A percentile compares a stretch with the other conserved stretches of the same genome.
Evolutionary conservation across 108 stramenopile genomes (phyloP).

Genomic region (Nitzschia sp.): DNA sequence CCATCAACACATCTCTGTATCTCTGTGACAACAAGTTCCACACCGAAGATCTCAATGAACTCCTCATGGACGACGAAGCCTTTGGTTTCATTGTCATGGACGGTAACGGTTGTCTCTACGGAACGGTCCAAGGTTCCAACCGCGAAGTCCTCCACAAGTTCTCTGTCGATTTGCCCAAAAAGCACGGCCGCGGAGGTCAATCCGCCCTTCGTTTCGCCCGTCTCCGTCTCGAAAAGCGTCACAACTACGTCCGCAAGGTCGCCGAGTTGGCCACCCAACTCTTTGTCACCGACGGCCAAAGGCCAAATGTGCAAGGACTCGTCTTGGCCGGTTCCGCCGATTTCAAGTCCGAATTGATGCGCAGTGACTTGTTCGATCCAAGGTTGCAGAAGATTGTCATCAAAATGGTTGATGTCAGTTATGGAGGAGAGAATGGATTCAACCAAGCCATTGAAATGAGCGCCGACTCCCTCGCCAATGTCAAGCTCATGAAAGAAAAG

Average conservation of each 20-base stretch:
- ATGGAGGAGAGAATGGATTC: constrained; percentile 98
- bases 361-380: constrained; percentile 94
- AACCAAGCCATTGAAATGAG: constrained; percentile 98
- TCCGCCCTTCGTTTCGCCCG: constrained; percentile 99
- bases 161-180: constrained; percentile 98
- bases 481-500: constrained; percentile 99
- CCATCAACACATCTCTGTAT: constrained; percentile 99
- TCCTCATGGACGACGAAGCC: constrained; percentile 97
- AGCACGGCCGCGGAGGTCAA: constrained; percentile 98
- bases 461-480: constrained; percentile 92
- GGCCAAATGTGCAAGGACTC: constrained; percentile 94
- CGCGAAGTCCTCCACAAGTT: constrained; percentile 97
- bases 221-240: constrained; percentile 97
- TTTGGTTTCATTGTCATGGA: constrained; percentile 99
- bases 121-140: constrained; percentile 91
- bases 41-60: constrained; percentile 96
- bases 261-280: constrained; percentile 96
- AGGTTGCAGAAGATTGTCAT: constrained; percentile 92
- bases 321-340: constrained; percentile 98
- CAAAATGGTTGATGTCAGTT: constrained; percentile 97
- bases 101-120: constrained; percentile 97
- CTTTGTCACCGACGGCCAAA: constrained; percentile 95
- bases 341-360: constrained; percentile 95
- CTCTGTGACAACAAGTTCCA: constrained; percentile 99
- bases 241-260: constrained; percentile 99